Percentiles rank a stretch among this genome's conserved stretches.
Conservation (phyloP, 345 rosid genomes). For the Gossypium mustelinum region DNA sequence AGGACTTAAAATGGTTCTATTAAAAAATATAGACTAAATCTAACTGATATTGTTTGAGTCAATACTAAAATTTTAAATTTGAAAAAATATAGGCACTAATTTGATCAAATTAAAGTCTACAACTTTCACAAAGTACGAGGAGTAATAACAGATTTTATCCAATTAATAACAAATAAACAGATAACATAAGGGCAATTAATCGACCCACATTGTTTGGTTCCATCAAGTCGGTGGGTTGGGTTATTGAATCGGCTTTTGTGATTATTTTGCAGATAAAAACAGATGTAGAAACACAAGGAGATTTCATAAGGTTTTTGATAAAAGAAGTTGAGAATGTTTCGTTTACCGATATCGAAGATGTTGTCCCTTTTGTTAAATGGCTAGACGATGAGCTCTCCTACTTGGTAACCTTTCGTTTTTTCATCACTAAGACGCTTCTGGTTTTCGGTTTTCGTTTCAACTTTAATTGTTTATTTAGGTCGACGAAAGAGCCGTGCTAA, state of each 20-base stretch:
- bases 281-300: conserved; percentile 80
- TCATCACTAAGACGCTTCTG: not conserved
- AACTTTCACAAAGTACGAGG: too few relatives aligned
- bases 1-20: too few relatives aligned
- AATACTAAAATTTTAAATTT: too few relatives aligned
- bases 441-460: not conserved
- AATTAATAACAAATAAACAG: too few relatives aligned
- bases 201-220: too few relatives aligned
- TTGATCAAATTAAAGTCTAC: too few relatives aligned
- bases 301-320: conserved; percentile 80
- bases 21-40: too few relatives aligned
- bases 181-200: too few relatives aligned
- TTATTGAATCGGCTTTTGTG: not conserved
- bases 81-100: too few relatives aligned
- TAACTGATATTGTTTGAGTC: too few relatives aligned
- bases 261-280: conserved; percentile 66
- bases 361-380: conserved; percentile 88
- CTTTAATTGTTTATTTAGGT: conserved; percentile 31
- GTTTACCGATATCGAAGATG: conserved; percentile 75
- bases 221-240: too few relatives aligned
- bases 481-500: conserved; percentile 76
- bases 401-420: not conserved
- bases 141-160: too few relatives aligned
- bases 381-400: conserved; percentile 32
- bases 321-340: conserved; percentile 82